Evolutionary conservation across 169 alveolate genomes (phyloP), one percentile per base, ranked within the genome.

Genomic region (Besnoitia besnoiti): DNA sequence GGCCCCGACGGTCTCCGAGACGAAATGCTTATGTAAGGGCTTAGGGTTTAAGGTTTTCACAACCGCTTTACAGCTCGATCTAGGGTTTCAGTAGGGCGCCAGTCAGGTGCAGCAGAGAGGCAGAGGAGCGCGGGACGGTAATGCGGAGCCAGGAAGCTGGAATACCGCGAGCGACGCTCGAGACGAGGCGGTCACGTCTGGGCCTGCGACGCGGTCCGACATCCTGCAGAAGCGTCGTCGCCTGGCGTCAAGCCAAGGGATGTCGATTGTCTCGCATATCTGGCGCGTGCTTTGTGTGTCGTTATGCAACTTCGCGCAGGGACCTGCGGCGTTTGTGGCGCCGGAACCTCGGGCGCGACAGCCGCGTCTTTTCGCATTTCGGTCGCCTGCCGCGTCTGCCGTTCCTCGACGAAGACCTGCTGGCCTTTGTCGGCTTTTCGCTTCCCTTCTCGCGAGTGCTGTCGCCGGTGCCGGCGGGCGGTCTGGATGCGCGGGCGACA

Each of bases 261-360:
- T n/a, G n/a, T n/a, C n/a, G n/a, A n/a, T n/a, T n/a, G n/a, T n/a
- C n/a, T n/a, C n/a, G n/a, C n/a, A n/a, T n/a, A n/a, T n/a, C n/a
- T n/a, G n/a, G n/a, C n/a, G n/a, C n/a, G n/a, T n/a, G n/a, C n/a
- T n/a, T n/a, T n/a, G n/a, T n/a, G n/a, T n/a, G n/a, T n/a, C n/a
- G n/a, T n/a, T n/a, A n/a, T n/a, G n/a, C n/a, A n/a, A n/a, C n/a
- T 7, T 46, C 40, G 30, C 73, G 61, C 91, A 85, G 94, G 67
- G 94, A 92, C 89, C 79, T 92, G 51, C 55, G 73, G 49, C 92
- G 92, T 33, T 85, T 92, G 37, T 92, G 94, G 94, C 39, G 46
- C 33, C 92, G 92, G 12, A 92, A 92, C 90, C 40, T 92, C 89
- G 94, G 94, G 75, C 76, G 94, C 30, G 94, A 92, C 85, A 30